Base-by-base conservation (phyloP, 176 grass and related monocot genomes). In the Elaeis guineensis region DNA sequence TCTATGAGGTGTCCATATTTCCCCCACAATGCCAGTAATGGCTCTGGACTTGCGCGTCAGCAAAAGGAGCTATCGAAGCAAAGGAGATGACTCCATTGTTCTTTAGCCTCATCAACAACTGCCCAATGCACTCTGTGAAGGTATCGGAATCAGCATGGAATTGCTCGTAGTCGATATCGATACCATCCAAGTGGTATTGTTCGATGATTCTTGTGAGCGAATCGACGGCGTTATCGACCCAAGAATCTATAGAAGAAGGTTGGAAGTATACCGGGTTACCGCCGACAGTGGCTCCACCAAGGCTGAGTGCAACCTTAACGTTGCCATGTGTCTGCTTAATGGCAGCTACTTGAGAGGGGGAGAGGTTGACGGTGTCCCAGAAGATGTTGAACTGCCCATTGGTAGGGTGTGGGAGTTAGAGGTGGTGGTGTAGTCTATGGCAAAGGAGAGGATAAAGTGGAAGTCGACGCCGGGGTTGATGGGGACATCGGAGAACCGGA, bases 401-500 rank as follows among this genome's bases (percentile, higher is more conserved):
- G 52, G 65, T 67, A n/a, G 79, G 0, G 30, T 1, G 1, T 66
- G 62, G 6, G 15, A 35, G 2, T 16, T 2, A 1, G 12, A 68
- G 30, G 15, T 53, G 23, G 23, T 23, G 20, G 50, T 69, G 67
- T 81, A 78, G 66, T 76, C 75, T 62, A 76, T 76, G 63, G 72
- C 63, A 57, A 85, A 82, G 32, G 81, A 1, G 32, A 85, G 76
- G 66, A 89, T 70, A 63, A 77, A 74, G 67, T 84, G 30, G 72
- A 89, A 83, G 57, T 65, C 72, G 0, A 89, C 2, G 2, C 11
- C 1, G 1, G 67, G 3, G 69, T 80, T 80, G 54, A 89, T 25
- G 11, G 85, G 85, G 48, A 89, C 76, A 23, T 89, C 64, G 50
- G 80, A 16, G 80, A 89, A 80, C 48, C 22, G 51, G 1, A 84